Percentiles rank a stretch among this genome's conserved stretches.
Conservation (phyloP, 805 yeast genomes). For the Nakazawaea anatomiae region DNA sequence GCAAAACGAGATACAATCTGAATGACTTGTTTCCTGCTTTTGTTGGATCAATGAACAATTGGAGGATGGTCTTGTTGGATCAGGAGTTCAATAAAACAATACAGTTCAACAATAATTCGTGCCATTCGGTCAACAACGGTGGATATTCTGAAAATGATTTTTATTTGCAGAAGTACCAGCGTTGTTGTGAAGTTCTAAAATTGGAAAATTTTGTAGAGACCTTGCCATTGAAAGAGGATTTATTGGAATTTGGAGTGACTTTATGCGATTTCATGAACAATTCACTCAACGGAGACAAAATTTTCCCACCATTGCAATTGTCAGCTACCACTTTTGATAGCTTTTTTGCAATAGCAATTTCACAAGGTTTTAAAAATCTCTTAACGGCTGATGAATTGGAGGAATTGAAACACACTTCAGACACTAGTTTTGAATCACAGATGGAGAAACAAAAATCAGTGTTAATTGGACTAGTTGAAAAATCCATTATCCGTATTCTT, state of each 20-base stretch:
- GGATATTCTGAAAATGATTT: neutral
- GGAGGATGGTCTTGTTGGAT: slow-evolving; percentile 5
- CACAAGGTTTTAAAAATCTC: slow-evolving; percentile 1
- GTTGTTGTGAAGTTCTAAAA: neutral
- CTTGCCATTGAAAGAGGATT: neutral
- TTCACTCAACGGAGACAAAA: neutral
- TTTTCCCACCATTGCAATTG: slow-evolving; percentile 3
- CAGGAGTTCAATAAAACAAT: neutral
- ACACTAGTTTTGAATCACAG: neutral
- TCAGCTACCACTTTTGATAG: neutral
- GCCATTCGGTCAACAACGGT: neutral
- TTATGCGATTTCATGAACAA: slow-evolving; percentile 3
- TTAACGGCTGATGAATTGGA: neutral
- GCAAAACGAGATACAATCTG: neutral
- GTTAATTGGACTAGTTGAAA: neutral
- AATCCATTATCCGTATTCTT: neutral
- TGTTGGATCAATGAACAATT: slow-evolving; percentile 2
- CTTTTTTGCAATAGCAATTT: neutral
- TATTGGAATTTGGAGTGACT: slow-evolving; percentile 2
- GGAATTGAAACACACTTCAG: neutral
- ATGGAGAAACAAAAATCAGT: neutral
- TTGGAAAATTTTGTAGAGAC: slow-evolving; percentile 1
- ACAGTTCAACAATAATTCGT: neutral
- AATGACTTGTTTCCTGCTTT: slow-evolving; percentile 5
- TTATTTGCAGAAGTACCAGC: neutral